Conservation (phyloP, 768 basidiomycete species). For the Russula foetens region DNA sequence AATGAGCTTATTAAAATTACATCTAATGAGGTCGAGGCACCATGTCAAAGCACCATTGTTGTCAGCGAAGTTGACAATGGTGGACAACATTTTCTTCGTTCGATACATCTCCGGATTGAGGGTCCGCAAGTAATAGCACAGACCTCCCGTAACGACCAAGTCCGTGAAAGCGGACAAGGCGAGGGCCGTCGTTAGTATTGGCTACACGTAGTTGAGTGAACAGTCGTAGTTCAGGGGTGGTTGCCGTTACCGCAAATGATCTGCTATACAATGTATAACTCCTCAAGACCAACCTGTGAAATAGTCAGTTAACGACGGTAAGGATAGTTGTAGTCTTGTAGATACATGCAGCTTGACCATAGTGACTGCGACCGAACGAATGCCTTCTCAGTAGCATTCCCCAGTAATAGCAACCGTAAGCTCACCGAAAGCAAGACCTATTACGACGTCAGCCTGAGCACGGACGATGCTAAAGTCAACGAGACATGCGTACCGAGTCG, state of each 20-base stretch:
- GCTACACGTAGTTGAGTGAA: not conserved
- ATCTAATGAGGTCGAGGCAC: not conserved
- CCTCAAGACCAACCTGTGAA: not conserved
- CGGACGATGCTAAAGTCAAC: not conserved
- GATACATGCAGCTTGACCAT: not conserved
- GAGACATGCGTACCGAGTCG: not conserved
- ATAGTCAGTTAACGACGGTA: not conserved
- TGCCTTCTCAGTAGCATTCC: not conserved
- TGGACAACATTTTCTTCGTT: conserved; percentile 9
- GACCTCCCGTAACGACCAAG: conserved; percentile 1
- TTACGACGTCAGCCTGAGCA: not conserved
- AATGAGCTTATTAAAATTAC: not conserved
- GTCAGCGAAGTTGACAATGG: conserved; percentile 9
- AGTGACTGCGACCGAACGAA: not conserved
- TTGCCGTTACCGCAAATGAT: not conserved
- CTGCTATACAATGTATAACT: not conserved
- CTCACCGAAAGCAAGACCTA: conserved; percentile 2
- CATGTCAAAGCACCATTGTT: conserved; percentile 15
- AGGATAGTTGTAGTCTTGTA: not conserved
- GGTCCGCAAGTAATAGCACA: conserved; percentile 14
- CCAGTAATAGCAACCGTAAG: not conserved
- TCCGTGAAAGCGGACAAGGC: conserved; percentile 10
- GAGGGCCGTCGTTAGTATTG: conserved; percentile 5
- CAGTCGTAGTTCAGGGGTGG: not conserved
- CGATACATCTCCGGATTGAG: conserved; percentile 4